phyloP scores from a whole-genome alignment of 305 asterid species.

The Andrographis paniculata region DNA sequence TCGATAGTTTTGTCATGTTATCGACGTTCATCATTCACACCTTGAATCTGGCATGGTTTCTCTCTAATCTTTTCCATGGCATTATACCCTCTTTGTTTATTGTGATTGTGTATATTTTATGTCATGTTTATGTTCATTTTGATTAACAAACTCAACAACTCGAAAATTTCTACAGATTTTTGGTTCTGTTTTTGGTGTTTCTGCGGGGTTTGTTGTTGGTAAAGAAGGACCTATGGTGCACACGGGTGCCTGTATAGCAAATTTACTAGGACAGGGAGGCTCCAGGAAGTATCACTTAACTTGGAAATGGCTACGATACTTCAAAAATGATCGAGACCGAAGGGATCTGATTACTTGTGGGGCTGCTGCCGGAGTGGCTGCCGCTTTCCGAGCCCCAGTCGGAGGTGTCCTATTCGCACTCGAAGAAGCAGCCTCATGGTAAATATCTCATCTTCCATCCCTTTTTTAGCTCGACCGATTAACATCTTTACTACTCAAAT shows the following conservation, averaged over 20 bases:
- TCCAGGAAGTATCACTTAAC: constrained; percentile 88
- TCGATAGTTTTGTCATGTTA: too few species aligned
- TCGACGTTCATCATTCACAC: too few species aligned
- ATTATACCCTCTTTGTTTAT: too few species aligned
- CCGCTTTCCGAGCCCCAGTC: constrained; percentile 98
- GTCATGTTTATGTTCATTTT: too few species aligned
- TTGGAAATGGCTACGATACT: constrained; percentile 88
- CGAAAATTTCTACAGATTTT: constrained; percentile 49
- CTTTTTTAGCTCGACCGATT: constrained; percentile 10
- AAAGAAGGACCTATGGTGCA: constrained; percentile 99
- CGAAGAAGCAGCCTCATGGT: constrained; percentile 99
- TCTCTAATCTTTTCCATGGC: too few species aligned
- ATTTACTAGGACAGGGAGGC: constrained; percentile 97
- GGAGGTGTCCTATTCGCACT: constrained; percentile 99
- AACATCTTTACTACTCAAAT: constrained; percentile 16
- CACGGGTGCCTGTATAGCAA: constrained; percentile 94
- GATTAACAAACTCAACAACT: constrained; percentile 13
- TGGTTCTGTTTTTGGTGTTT: constrained; percentile 90
- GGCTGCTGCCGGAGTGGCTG: constrained; percentile 99
- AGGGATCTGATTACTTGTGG: constrained; percentile 98
- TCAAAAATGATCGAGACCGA: constrained; percentile 81
- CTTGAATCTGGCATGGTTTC: too few species aligned
- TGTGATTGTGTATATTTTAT: too few species aligned
- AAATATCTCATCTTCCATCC: constrained; percentile 17
- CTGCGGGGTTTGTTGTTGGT: constrained; percentile 98